A percentile compares a stretch with the other conserved stretches of the same genome.
These are phyloP conservation scores for Vaccinium darrowii DNA, from an alignment of 148 eudicot species.

Conservation along the genomic window DNA sequence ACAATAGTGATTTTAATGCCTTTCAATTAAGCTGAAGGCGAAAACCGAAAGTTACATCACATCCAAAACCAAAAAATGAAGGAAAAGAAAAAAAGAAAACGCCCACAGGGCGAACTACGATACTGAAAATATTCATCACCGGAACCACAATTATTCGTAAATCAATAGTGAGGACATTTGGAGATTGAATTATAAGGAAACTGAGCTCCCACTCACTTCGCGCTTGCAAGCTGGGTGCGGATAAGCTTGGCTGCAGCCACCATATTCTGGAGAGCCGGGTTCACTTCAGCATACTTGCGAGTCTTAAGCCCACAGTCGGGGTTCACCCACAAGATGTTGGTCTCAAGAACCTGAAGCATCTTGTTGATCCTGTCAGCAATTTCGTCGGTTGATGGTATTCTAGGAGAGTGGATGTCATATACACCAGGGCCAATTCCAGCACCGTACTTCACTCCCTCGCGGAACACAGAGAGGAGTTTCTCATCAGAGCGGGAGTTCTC, in stretches of 20 bases:
- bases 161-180: not conserved
- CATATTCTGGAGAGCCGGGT: constrained; percentile 77
- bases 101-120: not conserved
- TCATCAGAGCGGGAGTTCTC: constrained; percentile 98
- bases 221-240: constrained; percentile 76
- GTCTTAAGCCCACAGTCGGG: constrained; percentile 99
- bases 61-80: not conserved
- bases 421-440: constrained; percentile 98
- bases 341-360: constrained; percentile 93
- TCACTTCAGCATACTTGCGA: constrained; percentile 83
- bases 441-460: constrained; percentile 94
- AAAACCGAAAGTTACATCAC: not conserved
- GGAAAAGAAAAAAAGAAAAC: constrained; percentile 2
- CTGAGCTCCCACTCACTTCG: constrained; percentile 46
- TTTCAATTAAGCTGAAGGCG: not conserved
- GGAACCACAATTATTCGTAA: constrained; percentile 8
- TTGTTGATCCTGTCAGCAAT: constrained; percentile 85
- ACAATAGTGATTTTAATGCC: not conserved
- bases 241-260: constrained; percentile 86
- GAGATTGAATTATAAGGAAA: not conserved
- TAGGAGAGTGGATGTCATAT: constrained; percentile 94
- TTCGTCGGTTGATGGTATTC: constrained; percentile 89
- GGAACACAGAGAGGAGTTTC: constrained; percentile 96
- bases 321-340: constrained; percentile 96
- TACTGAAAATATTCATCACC: constrained; percentile 4